Conservation (phyloP, 441 rosid genomes). For the Hura crepitans region DNA sequence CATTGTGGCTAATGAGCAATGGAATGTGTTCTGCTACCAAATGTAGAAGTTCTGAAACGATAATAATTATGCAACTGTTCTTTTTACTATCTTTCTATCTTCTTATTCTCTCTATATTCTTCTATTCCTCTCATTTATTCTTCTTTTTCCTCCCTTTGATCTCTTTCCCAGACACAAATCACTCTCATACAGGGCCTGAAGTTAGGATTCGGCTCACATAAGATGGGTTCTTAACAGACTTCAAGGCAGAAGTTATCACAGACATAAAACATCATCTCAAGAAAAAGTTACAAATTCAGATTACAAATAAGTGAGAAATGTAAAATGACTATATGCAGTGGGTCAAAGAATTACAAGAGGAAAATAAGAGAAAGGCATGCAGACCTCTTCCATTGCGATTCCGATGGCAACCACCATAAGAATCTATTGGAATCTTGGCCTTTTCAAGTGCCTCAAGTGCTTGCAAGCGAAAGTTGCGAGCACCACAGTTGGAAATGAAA, state of each 20-base stretch:
- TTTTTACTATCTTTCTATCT: too few relatives aligned
- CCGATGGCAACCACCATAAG: constrained; percentile 78
- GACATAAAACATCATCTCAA: background rate
- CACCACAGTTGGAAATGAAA: constrained; percentile 84
- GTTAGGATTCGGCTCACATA: background rate
- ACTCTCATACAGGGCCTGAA: too few relatives aligned
- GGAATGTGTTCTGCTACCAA: too few relatives aligned
- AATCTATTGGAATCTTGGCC: constrained; percentile 55
- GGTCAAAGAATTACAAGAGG: background rate
- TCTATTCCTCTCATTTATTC: background rate
- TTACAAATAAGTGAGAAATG: background rate
- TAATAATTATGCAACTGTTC: too few relatives aligned
- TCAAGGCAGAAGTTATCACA: background rate
- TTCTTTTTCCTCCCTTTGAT: background rate
- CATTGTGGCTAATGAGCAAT: too few relatives aligned
- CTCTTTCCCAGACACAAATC: background rate
- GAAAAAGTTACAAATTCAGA: background rate
- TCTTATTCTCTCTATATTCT: background rate
- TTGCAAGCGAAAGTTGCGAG: constrained; percentile 72
- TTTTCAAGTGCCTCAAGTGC: constrained; percentile 70
- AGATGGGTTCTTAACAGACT: constrained; percentile 6
- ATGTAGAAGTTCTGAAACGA: too few relatives aligned
- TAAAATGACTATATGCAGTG: background rate
- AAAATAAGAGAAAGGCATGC: background rate
- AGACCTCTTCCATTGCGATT: constrained; percentile 68